Base-by-base conservation (phyloP, 1,139 yeast species). In the Candida sp. region DNA sequence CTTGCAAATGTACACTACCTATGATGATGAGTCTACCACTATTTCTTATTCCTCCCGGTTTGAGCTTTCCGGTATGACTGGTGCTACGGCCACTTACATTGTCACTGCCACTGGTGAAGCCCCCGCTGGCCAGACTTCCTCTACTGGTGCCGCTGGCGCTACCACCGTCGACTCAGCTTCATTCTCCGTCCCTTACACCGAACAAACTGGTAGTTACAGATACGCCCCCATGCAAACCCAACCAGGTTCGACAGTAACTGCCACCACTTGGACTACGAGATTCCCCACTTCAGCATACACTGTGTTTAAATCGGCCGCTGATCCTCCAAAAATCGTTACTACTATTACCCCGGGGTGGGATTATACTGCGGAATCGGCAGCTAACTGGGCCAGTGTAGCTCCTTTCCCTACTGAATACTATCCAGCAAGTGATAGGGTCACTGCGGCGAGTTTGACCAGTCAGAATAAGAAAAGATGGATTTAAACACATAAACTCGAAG, bases 201-300 rank as follows among this genome's bases (percentile, higher is more conserved):
- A 57, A 47, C 97, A 90, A 68, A 85, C 95, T 0, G 95, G 95
- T 33, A 63, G 51, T 40, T 77, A 85, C 2, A 75, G 88, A 60
- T 87, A 68, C 63, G 97, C 97, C 1, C 96, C 97, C 41, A 89
- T 90, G 96, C 97, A 89, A 66, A 63, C 72, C 46, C 96, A 89
- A 66, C 97, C 97, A 5, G 87, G 83, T 4, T 59, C 86, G 2
- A 72, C 65, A 5, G 81, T 88, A 11, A 84, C 96, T 1, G 81
- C 79, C 22, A 72, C 83, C 4, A 66, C 83, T 3, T 84, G 88
- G 87, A 59, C 81, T 2, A 73, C 79, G 57, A 67, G 73, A 51
- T 84, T 66, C 60, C 82, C 91, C 19, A 77, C 91, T 1, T 81
- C 89, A 49, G 70, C 84, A 0, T 89, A 84, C 23, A 75, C 87